Base-by-base conservation (phyloP, 2,329 filamentous ascomycete species). In the Chaetomium sp. region DNA sequence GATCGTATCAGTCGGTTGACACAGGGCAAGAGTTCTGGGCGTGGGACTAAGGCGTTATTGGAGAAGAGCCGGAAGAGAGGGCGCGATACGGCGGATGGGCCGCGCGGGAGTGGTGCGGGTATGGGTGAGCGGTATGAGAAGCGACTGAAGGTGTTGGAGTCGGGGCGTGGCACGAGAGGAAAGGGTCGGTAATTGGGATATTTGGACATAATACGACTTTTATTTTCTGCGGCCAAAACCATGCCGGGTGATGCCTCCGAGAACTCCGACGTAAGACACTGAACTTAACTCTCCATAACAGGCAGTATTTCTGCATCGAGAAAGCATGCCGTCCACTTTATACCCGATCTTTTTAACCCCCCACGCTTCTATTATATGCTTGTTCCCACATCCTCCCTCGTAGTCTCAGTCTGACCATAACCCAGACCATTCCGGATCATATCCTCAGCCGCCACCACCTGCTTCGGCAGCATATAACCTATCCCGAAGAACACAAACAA, bases 31-130 rank as follows among this genome's bases (percentile, higher is more conserved):
- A 77, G 77, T 58, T 76, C 77, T 38, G 76, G 77, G 62, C 69
- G 77, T 49, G 78, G 80, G 36, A 81, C 81, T 10, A 79, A 77
- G 62, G 80, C 81, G 0, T 67, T 89, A 62, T 71, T 91, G 62
- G 91, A 95, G 67, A 91, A 87, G 78, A 95, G 91, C 69, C 80
- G 91, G 60, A 96, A 96, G 79, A 81, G 91, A 63, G 80, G 80
- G 33, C 76, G 81, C 27, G 87, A 91, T 33, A 80, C 79, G 0
- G 68, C 69, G 19, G 91, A 95, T 70, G 85, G 88, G 0, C 84
- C 82, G 6, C 80, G 86, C 56, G 82, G 80, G 34, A 85, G 82
- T 68, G 86, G 79, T 14, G 62, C 66, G 6, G 80, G 82, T 56
- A 83, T 91, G 66, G 91, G 91, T 32, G 87, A 91, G 56, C 78